Conservation (phyloP, 1,284 basidiomycete species). For the Gomphus bonarii region DNA sequence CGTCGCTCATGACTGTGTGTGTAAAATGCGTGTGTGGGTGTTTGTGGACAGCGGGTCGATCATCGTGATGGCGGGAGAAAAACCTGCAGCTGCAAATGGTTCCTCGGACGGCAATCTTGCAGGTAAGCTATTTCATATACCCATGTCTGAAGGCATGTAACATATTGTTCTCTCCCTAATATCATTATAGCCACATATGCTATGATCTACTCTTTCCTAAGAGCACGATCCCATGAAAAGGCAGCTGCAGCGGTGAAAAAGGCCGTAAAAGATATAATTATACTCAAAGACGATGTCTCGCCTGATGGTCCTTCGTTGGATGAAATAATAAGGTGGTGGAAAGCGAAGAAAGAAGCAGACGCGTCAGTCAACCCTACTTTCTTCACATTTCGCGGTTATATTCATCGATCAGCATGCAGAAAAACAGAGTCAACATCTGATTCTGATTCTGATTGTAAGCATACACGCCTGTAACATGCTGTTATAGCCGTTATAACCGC, state of each 20-base stretch:
- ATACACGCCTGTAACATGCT: background rate
- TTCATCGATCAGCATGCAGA: slow-evolving; percentile 12
- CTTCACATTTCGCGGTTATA: slow-evolving; percentile 13
- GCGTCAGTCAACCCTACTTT: slow-evolving; percentile 9
- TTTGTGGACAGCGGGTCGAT: background rate
- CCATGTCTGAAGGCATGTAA: background rate
- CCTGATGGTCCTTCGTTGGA: slow-evolving; percentile 39
- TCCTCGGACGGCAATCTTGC: slow-evolving; percentile 4
- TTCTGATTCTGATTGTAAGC: slow-evolving; percentile 19
- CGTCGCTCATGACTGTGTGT: slow-evolving; percentile 36
- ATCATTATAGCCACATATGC: slow-evolving; percentile 49
- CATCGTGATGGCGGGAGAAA: too few species aligned
- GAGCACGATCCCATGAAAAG: slow-evolving; percentile 48
- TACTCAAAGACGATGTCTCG: slow-evolving; percentile 39
- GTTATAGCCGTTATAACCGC: background rate
- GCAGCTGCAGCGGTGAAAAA: slow-evolving; percentile 56
- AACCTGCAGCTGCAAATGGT: background rate
- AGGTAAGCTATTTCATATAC: slow-evolving; percentile 1
- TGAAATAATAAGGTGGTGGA: slow-evolving; percentile 55
- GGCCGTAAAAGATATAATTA: slow-evolving; percentile 47
- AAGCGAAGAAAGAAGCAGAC: slow-evolving; percentile 19
- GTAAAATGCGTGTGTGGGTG: background rate
- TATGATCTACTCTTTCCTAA: slow-evolving; percentile 63
- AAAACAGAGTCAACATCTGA: slow-evolving; percentile 19
- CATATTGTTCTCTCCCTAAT: background rate